phyloP scores from a whole-genome alignment of 208 protist species.

The Balamuthia mandrillaris region DNA sequence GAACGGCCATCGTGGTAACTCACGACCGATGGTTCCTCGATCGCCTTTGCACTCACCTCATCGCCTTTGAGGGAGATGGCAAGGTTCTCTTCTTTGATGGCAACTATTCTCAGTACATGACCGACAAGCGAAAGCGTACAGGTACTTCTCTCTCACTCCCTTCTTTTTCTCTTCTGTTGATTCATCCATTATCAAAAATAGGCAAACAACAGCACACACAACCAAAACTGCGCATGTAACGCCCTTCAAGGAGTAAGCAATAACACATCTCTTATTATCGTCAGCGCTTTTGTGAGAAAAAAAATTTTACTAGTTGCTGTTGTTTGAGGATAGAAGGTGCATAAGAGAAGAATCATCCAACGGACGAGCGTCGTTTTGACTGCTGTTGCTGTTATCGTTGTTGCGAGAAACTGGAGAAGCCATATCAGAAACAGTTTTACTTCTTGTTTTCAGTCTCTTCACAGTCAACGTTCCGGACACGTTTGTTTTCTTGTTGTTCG shows the following conservation, averaged over 20 bases:
- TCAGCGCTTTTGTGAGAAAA: neutral
- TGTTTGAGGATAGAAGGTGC: too few species aligned
- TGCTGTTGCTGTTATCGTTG: too few species aligned
- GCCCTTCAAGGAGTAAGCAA: neutral
- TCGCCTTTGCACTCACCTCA: slow-evolving; percentile 67
- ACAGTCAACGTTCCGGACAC: neutral
- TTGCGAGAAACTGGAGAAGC: too few species aligned
- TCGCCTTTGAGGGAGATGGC: slow-evolving; percentile 60
- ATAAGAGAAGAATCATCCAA: too few species aligned
- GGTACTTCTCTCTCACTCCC: neutral
- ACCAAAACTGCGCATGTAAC: neutral
- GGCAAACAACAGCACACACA: neutral
- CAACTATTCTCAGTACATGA: slow-evolving; percentile 10
- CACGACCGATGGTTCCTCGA: slow-evolving; percentile 71
- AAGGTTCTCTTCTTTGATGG: slow-evolving; percentile 10
- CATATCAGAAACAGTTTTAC: too few species aligned
- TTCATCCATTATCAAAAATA: neutral
- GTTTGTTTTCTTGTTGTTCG: neutral
- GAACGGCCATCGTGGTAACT: slow-evolving; percentile 61
- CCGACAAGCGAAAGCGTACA: neutral
- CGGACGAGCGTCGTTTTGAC: too few species aligned
- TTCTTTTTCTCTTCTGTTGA: too few species aligned
- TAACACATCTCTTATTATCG: neutral
- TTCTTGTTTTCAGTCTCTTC: neutral
- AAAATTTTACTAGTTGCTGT: neutral